phyloP scores from a whole-genome alignment of 768 basidiomycete genomes.

The Trametes sanguinea region DNA sequence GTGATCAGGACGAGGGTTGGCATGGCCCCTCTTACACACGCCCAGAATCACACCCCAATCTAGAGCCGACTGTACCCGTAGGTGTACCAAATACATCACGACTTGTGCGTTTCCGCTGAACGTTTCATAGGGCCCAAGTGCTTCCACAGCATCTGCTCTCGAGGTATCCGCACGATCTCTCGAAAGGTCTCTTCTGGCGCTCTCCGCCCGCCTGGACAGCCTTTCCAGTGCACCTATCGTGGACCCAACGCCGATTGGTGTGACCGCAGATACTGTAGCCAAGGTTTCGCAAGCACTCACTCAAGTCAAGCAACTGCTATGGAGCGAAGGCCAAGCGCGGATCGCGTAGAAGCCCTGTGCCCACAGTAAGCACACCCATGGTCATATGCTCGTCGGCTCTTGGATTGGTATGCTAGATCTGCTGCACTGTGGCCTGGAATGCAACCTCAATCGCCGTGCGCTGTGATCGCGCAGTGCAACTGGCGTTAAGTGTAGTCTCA shows the following conservation, averaged over 20 bases:
- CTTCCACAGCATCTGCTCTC: slow-evolving; percentile 30
- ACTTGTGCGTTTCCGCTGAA: background rate
- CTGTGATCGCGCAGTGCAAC: slow-evolving; percentile 17
- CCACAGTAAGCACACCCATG: slow-evolving; percentile 10
- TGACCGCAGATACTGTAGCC: slow-evolving; percentile 66
- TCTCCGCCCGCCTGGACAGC: slow-evolving; percentile 52
- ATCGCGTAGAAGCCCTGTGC: slow-evolving; percentile 15
- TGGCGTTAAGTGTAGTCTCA: slow-evolving; percentile 4
- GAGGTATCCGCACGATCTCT: slow-evolving; percentile 48
- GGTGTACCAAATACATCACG: background rate
- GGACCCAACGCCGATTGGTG: slow-evolving; percentile 53
- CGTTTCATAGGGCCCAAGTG: background rate
- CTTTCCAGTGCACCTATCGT: slow-evolving; percentile 42
- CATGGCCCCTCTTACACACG: background rate
- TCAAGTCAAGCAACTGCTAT: slow-evolving; percentile 59
- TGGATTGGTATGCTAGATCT: slow-evolving; percentile 12
- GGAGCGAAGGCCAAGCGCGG: slow-evolving; percentile 42
- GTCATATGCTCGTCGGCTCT: slow-evolving; percentile 7
- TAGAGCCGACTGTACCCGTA: background rate
- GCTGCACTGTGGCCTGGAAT: background rate
- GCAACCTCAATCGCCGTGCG: slow-evolving; percentile 6
- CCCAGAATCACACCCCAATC: background rate
- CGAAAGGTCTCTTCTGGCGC: slow-evolving; percentile 50
- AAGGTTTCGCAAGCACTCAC: slow-evolving; percentile 65
- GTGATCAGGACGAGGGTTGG: background rate